phyloP scores from a whole-genome alignment of 768 basidiomycete species.

The Rhodotorula graminis region DNA sequence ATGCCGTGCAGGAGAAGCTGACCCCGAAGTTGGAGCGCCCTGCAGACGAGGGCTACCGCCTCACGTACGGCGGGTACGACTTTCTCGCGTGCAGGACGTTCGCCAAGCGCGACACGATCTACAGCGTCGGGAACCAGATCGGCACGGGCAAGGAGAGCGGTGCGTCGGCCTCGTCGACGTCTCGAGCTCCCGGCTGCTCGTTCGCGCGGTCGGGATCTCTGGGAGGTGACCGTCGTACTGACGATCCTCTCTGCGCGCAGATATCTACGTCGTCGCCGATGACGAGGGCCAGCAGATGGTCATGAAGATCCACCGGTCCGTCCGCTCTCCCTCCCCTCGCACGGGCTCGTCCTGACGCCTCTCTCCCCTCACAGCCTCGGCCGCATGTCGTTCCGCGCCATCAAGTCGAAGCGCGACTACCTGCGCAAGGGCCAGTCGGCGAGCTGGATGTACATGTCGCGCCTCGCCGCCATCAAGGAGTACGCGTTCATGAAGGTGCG shows the following conservation, averaged over 20 bases:
- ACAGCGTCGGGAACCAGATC: conserved; percentile 93
- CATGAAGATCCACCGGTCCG: conserved; percentile 85
- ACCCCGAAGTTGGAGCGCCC: not conserved
- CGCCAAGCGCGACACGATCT: conserved; percentile 79
- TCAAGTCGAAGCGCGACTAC: conserved; percentile 95
- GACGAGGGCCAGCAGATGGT: conserved; percentile 78
- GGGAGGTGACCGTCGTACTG: not conserved
- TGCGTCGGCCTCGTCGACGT: conserved; percentile 41
- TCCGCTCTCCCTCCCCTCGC: not conserved
- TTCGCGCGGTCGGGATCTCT: too few relatives aligned
- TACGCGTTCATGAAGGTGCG: conserved; percentile 96
- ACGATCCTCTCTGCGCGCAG: conserved; percentile 48
- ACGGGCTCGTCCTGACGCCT: too few relatives aligned
- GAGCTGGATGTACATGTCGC: conserved; percentile 98
- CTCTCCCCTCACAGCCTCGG: conserved; percentile 61
- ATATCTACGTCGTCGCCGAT: conserved; percentile 86
- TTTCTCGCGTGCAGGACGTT: conserved; percentile 89
- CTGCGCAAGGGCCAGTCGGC: conserved; percentile 91
- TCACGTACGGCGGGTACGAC: conserved; percentile 99
- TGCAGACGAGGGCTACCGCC: conserved; percentile 91
- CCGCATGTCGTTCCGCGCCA: conserved; percentile 92
- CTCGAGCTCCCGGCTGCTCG: too few relatives aligned
- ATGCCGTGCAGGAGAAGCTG: not conserved
- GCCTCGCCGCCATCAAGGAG: conserved; percentile 92
- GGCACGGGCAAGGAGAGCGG: conserved; percentile 98